A percentile compares a stretch with the other conserved stretches of the same genome.
phyloP scores from a whole-genome alignment of 441 rosid genomes.

The Erodium trifolium region DNA sequence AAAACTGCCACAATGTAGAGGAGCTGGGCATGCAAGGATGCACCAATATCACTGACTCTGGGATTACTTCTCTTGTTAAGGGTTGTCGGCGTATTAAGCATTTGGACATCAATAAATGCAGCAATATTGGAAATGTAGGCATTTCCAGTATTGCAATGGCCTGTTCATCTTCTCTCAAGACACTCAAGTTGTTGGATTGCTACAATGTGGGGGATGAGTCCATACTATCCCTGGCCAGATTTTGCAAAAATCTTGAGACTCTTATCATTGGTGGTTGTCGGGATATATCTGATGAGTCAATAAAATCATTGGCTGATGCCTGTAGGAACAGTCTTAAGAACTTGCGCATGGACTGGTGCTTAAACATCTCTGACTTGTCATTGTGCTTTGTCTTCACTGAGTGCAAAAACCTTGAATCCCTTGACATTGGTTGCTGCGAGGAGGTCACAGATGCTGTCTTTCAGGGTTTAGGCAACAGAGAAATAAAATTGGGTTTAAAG shows the following conservation, averaged over 20 bases:
- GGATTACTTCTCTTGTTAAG: conserved; percentile 52
- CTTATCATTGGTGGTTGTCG: conserved; percentile 74
- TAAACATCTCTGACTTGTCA: conserved; percentile 60
- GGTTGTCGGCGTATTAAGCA: conserved; percentile 52
- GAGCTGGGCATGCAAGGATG: conserved; percentile 76
- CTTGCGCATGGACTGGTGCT: conserved; percentile 93
- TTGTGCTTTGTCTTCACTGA: conserved; percentile 46
- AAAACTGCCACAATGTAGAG: conserved; percentile 48
- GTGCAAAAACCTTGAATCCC: conserved; percentile 73
- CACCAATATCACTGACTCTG: conserved; percentile 51
- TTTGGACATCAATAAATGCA: conserved; percentile 77
- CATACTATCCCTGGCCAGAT: conserved; percentile 46
- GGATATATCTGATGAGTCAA: conserved; percentile 52
- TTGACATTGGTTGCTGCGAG: conserved; percentile 84
- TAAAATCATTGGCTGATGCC: conserved; percentile 51
- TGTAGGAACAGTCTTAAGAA: conserved; percentile 61
- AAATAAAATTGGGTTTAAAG: conserved; percentile 41
- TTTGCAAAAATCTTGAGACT: conserved; percentile 65
- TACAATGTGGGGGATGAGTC: conserved; percentile 66
- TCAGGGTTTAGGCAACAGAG: conserved; percentile 29
- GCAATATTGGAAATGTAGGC: conserved; percentile 61
- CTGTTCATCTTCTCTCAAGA: conserved; percentile 56
- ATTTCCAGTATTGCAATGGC: conserved; percentile 53
- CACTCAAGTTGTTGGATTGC: conserved; percentile 74
- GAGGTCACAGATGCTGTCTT: conserved; percentile 70